Evolutionary conservation across 495 filamentous ascomycete species (phyloP), one percentile per base, ranked within the genome.

Genomic region (Penicillium parvum): DNA sequence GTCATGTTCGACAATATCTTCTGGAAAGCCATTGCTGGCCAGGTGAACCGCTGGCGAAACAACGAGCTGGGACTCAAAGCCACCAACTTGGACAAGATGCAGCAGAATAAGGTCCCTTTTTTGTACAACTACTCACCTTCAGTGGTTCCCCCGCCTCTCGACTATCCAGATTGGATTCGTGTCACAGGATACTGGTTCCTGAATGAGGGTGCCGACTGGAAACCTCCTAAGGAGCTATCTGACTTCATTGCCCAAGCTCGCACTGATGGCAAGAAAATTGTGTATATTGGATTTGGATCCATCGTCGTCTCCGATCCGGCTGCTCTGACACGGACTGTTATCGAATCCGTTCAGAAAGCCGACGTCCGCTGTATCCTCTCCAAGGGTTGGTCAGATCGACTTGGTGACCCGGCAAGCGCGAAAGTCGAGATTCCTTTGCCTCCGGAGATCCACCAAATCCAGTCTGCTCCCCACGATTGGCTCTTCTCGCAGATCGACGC

Each of bases 111-210:
- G 53, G 87, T 96, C 7, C 92, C 92, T 2, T 98, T 98, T 64
- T 69, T 98, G 5, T 98, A 98, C 71, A 97, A 96, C 66, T 97
- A 95, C 66, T 92, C 86, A 29, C 90, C 92, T 7, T 84, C 76
- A 1, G 92, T 98, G 5, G 92, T 98, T 21, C 78, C 85, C 7
- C 92, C 91, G 14, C 92, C 92, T 9, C 72, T 97, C 4, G 92
- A 98, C 63, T 98, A 89, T 68, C 91, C 88, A 37, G 92, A 97
- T 62, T 97, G 91, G 91, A 92, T 98, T 55, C 81, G 87, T 20
- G 85, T 97, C 16, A 97, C 92, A 1, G 92, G 92, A 2, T 97
- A 97, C 61, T 98, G 92, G 92, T 97, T 96, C 63, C 72, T 98
- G 30, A 86, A 91, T 49, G 89, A 95, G 63, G 82, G 77, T 14